Conservation (phyloP, 352 stramenopile genomes). For the Phytophthora parvispora region DNA sequence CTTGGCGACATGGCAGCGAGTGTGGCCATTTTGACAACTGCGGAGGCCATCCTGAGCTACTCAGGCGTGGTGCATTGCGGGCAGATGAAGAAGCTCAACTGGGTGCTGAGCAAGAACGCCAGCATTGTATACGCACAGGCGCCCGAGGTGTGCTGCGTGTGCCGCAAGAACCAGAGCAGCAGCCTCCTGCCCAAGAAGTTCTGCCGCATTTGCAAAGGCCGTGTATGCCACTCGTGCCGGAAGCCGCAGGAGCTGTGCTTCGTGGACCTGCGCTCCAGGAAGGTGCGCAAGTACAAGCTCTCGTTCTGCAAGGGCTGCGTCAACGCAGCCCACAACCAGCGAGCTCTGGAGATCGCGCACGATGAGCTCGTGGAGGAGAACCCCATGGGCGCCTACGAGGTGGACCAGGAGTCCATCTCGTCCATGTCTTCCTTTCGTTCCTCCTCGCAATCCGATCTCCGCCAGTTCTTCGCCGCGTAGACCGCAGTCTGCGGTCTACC, state of each 20-base stretch:
- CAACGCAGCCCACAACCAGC: slow-evolving; percentile 12
- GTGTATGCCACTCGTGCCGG: slow-evolving; percentile 35
- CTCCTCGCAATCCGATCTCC: slow-evolving; percentile 30
- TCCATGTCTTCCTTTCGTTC: slow-evolving; percentile 39
- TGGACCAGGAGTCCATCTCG: slow-evolving; percentile 41
- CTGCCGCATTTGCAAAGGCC: slow-evolving; percentile 40
- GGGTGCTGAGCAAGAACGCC: slow-evolving; percentile 40
- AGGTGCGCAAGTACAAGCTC: slow-evolving; percentile 34
- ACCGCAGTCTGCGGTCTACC: not conserved
- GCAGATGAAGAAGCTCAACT: slow-evolving; percentile 53
- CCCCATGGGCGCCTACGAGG: slow-evolving; percentile 34
- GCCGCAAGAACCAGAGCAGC: slow-evolving; percentile 21
- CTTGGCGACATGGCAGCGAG: slow-evolving; percentile 35
- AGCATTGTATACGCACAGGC: slow-evolving; percentile 23
- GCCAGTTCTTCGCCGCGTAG: slow-evolving; percentile 25
- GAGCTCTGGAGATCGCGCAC: slow-evolving; percentile 23
- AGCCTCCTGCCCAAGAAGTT: slow-evolving; percentile 30
- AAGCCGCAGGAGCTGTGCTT: slow-evolving; percentile 38
- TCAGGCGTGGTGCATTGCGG: slow-evolving; percentile 34
- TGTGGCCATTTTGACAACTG: slow-evolving; percentile 40
- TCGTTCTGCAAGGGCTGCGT: slow-evolving; percentile 37
- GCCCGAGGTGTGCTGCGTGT: slow-evolving; percentile 36
- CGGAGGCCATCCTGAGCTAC: slow-evolving; percentile 38
- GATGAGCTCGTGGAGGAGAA: slow-evolving; percentile 38
- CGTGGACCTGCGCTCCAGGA: slow-evolving; percentile 24